phyloP scores from a whole-genome alignment of 23 red algal genomes.

The Gracilaria gracilis region DNA sequence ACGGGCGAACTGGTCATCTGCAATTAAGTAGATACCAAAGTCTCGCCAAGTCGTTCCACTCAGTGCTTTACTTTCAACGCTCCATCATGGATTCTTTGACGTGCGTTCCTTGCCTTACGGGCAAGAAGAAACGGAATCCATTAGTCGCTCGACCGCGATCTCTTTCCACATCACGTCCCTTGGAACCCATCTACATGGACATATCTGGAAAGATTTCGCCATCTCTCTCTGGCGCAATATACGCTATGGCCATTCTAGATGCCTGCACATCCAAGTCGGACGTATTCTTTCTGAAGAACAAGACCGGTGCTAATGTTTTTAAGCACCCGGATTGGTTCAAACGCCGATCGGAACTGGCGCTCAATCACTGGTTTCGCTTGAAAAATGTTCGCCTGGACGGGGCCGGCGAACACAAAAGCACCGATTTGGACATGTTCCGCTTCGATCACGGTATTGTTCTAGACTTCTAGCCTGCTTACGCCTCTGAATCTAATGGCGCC shows the following conservation, averaged over 20 bases:
- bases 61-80: conserved; percentile 1
- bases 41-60: background rate
- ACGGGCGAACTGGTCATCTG: background rate
- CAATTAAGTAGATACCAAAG: background rate
- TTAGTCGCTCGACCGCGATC: background rate
- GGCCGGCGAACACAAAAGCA: background rate
- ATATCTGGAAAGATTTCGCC: conserved; percentile 4
- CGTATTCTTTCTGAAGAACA: too few relatives aligned
- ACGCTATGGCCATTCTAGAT: too few relatives aligned
- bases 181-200: conserved; percentile 13
- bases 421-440: background rate
- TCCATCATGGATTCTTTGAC: background rate
- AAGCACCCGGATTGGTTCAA: too few relatives aligned
- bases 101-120: conserved; percentile 29
- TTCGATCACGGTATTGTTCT: background rate
- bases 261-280: too few relatives aligned
- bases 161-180: background rate
- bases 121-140: conserved; percentile 20
- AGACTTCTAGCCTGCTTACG: background rate
- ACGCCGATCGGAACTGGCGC: too few relatives aligned
- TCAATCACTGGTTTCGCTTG: too few relatives aligned
- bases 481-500: background rate
- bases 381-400: background rate
- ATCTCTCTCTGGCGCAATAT: conserved; percentile 6
- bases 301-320: too few relatives aligned